phyloP scores from a whole-genome alignment of 352 stramenopile genomes.

The Phytophthora quininea region DNA sequence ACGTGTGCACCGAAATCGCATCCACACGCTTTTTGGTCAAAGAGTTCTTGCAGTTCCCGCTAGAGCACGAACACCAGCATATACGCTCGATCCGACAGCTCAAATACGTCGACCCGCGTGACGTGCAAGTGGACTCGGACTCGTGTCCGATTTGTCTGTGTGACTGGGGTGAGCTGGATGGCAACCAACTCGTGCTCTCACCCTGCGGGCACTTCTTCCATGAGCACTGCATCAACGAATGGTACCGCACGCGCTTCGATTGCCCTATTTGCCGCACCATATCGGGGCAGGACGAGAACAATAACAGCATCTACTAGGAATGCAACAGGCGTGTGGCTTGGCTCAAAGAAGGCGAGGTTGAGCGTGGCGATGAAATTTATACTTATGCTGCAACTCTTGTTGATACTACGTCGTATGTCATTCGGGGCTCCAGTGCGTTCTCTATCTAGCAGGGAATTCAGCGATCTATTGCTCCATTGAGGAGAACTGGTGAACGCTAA shows the following conservation, averaged over 20 bases:
- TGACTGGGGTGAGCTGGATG: constrained; percentile 85
- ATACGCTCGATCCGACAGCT: constrained; percentile 82
- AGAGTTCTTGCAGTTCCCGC: constrained; percentile 83
- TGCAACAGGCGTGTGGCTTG: not conserved
- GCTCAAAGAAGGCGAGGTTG: constrained; percentile 11
- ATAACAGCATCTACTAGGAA: constrained; percentile 24
- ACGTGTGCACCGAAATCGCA: constrained; percentile 70
- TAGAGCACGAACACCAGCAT: constrained; percentile 84
- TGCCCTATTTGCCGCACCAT: constrained; percentile 90
- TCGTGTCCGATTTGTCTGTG: constrained; percentile 85
- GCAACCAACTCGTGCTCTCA: constrained; percentile 81
- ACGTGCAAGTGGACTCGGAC: constrained; percentile 83
- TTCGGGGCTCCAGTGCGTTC: constrained; percentile 14
- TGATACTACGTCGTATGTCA: not conserved
- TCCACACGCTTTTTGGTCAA: constrained; percentile 77
- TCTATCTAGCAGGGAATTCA: not conserved
- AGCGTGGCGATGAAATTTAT: constrained; percentile 25
- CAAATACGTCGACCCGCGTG: constrained; percentile 84
- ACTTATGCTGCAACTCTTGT: constrained; percentile 30
- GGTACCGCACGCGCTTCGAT: constrained; percentile 88
- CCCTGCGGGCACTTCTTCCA: constrained; percentile 88
- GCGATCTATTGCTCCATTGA: constrained; percentile 7
- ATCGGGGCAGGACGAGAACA: constrained; percentile 53
- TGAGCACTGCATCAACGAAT: constrained; percentile 90
- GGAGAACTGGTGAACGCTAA: constrained; percentile 44